Base-by-base conservation (phyloP, 306 rosid genomes). In the Myrica gale region DNA sequence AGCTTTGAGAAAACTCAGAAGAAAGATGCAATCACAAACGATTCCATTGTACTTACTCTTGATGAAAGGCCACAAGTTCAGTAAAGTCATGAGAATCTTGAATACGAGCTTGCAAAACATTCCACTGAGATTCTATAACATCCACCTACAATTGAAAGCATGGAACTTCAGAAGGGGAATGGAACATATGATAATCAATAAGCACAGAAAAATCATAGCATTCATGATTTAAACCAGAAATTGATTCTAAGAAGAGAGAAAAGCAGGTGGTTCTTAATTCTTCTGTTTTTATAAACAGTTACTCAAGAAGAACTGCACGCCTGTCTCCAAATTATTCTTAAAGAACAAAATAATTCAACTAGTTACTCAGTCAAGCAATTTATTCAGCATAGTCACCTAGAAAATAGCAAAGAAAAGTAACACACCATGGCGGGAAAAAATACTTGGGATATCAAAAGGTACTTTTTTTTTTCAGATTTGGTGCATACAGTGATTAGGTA, bases 51-150 rank as follows among this genome's bases (percentile, higher is more conserved):
- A 82, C 90, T 58, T 87, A 95, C 96, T 95, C 98, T 79, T 90
- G 99, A 85, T 92, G 98, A 77, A 88, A 87, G 61, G 91, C 96
- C 78, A 90, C 99, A 26, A 95, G 97, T 82, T 90, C 93, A 7
- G 92, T 95, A 57, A 95, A 92, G 79, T 95, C 99, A 5, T 85
- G 97, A 79, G 98, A 95, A 53, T 92, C 91, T 86, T 92, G 97
- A 84, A 95, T 92, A 77, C 82, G 97, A 75, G 88, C 87, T 83
- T 95, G 98, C 86, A 95, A 87, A 81, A 90, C 89, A 70, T 92
- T 92, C 98, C 99, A 92, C 26, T 92, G 98, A 63, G 97, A 90
- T 90, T 95, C 99, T 83, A 92, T 90, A 54, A 95, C 97, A 78
- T 95, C 99, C 85, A 90, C 98, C 98, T 94, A 84, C 74, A 75